Conservation (phyloP, 352 stramenopile species). For the Hyaloperonospora arabidopsidis region DNA sequence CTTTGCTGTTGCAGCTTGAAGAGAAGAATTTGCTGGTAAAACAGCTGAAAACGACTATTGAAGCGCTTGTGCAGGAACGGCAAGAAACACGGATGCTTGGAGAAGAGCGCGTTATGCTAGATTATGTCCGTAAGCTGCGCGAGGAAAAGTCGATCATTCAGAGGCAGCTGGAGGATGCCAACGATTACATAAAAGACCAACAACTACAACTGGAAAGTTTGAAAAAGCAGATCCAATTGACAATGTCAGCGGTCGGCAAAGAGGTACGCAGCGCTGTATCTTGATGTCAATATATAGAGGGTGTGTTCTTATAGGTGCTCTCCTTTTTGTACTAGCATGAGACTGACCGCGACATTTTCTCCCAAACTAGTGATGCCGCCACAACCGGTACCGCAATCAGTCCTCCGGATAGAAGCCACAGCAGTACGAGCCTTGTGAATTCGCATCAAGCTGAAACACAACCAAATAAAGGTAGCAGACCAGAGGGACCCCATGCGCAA, state of each 20-base stretch:
- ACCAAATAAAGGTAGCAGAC: conserved; percentile 15
- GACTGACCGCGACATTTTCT: conserved; percentile 31
- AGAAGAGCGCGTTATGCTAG: conserved; percentile 69
- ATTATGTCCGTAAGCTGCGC: conserved; percentile 79
- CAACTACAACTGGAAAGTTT: conserved; percentile 68
- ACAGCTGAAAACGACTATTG: conserved; percentile 75
- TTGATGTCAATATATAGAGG: conserved; percentile 4
- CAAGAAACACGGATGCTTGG: conserved; percentile 75
- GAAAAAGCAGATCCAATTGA: conserved; percentile 56
- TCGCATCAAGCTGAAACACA: conserved; percentile 15
- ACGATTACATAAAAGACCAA: conserved; percentile 71
- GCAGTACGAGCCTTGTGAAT: conserved; percentile 15
- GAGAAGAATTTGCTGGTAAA: conserved; percentile 77
- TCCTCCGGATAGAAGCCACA: conserved; percentile 21
- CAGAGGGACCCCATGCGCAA: conserved; percentile 16
- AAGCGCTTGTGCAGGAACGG: conserved; percentile 59
- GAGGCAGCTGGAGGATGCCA: conserved; percentile 62
- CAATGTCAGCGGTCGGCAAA: conserved; percentile 21
- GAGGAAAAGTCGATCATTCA: conserved; percentile 65
- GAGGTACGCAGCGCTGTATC: conserved; percentile 23
- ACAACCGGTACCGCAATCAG: conserved; percentile 10
- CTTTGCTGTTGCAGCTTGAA: conserved; percentile 58
- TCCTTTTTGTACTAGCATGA: conserved; percentile 26
- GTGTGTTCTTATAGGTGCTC: conserved; percentile 19
- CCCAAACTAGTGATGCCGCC: conserved; percentile 30